Conservation (phyloP, 768 basidiomycete genomes). For the Neoboletus brunneissimus region DNA sequence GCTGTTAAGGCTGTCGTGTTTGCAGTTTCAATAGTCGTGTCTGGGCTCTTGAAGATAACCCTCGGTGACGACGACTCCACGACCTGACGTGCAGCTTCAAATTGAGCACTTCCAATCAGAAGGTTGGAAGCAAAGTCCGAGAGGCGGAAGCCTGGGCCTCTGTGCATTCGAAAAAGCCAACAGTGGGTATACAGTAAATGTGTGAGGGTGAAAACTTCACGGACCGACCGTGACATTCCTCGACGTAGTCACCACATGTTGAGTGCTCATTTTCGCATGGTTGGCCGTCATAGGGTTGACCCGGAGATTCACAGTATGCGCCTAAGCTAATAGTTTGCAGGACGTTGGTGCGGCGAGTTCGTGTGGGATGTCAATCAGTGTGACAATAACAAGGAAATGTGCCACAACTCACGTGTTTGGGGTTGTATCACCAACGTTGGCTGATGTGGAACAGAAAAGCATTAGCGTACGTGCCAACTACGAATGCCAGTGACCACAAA, state of each 20-base stretch:
- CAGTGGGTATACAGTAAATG: background rate
- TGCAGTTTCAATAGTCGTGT: slow-evolving; percentile 17
- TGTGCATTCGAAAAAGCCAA: slow-evolving; percentile 20
- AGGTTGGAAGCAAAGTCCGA: slow-evolving; percentile 76
- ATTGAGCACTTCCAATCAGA: slow-evolving; percentile 69
- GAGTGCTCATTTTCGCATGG: slow-evolving; percentile 69
- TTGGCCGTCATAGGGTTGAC: slow-evolving; percentile 61
- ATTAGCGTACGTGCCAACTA: background rate
- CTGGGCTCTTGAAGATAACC: slow-evolving; percentile 16
- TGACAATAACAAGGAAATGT: background rate
- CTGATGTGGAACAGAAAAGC: slow-evolving; percentile 30
- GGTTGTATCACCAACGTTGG: slow-evolving; percentile 79
- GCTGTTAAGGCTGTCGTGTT: slow-evolving; percentile 34
- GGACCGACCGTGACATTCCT: slow-evolving; percentile 71
- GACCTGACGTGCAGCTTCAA: slow-evolving; percentile 61
- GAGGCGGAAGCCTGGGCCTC: slow-evolving; percentile 72
- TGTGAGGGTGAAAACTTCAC: slow-evolving; percentile 8
- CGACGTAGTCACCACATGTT: slow-evolving; percentile 66
- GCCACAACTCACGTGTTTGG: slow-evolving; percentile 65
- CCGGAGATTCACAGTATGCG: slow-evolving; percentile 77
- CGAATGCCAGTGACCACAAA: background rate
- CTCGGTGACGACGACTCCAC: slow-evolving; percentile 42
- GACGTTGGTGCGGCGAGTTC: background rate
- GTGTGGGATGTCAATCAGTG: background rate
- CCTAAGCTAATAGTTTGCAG: slow-evolving; percentile 44